These are phyloP conservation scores for Ceratobasidium sp. DNA, from an alignment of 1,284 basidiomycete species.

Conservation along the genomic window DNA sequence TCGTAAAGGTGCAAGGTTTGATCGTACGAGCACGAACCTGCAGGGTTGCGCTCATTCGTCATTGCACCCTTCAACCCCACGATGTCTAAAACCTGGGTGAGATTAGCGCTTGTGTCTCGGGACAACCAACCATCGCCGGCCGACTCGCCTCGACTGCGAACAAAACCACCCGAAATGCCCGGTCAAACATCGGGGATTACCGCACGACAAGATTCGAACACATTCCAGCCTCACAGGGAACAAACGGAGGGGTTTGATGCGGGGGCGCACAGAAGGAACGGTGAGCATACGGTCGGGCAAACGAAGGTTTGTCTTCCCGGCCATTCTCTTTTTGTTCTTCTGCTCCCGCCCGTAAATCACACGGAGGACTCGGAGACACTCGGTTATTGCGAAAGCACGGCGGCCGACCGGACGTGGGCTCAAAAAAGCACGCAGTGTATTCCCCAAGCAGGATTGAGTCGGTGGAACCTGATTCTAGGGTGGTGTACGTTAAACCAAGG, in stretches of 20 bases:
- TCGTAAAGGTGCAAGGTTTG: background rate
- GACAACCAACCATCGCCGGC: background rate
- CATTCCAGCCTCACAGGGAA: conserved; percentile 1
- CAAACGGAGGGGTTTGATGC: background rate
- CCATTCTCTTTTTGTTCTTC: background rate
- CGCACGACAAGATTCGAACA: background rate
- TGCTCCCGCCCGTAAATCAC: background rate
- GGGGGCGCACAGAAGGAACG: background rate
- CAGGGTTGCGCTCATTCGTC: conserved; percentile 8
- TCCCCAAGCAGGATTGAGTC: background rate
- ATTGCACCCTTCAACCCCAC: background rate
- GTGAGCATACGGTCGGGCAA: background rate
- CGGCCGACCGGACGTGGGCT: conserved; percentile 1
- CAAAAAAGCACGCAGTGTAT: background rate
- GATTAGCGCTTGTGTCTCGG: background rate
- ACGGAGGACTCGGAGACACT: background rate
- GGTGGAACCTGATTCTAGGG: background rate
- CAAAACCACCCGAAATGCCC: background rate
- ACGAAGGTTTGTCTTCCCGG: background rate
- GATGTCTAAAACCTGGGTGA: background rate
- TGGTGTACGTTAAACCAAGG: conserved; percentile 1
- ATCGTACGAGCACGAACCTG: background rate
- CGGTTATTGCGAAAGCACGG: conserved; percentile 1
- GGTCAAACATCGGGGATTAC: background rate
- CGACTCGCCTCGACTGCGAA: background rate